A percentile compares a stretch with the other conserved stretches of the same genome.
Evolutionary conservation across 371 early-diverging fungal genomes (phyloP).

Genomic region (Nematocida minor): DNA sequence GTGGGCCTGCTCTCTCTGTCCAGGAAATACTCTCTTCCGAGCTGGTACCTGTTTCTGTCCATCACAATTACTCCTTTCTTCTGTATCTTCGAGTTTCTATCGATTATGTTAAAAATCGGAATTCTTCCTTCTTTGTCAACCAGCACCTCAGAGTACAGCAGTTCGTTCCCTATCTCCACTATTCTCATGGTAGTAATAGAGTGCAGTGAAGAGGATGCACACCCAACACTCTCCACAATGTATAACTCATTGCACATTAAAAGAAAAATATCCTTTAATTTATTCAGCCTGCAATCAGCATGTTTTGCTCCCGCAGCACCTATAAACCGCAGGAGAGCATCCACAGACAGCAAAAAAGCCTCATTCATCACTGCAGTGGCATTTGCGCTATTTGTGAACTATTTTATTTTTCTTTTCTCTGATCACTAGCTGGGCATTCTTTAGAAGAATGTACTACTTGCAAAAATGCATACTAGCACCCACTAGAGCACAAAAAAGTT

Average conservation of each 20-base stretch:
- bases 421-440: too few species aligned
- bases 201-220: neutral
- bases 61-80: conserved; percentile 33
- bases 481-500: too few species aligned
- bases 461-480: too few species aligned
- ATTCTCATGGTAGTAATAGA: conserved; percentile 29
- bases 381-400: too few species aligned
- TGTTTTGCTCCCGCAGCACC: too few species aligned
- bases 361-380: too few species aligned
- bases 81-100: neutral
- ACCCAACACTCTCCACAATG: conserved; percentile 16
- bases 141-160: conserved; percentile 28
- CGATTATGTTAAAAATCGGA: conserved; percentile 21
- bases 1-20: conserved; percentile 2
- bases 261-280: conserved; percentile 16
- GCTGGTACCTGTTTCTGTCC: neutral
- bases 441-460: too few species aligned
- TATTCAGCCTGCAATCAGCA: neutral
- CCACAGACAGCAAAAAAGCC: too few species aligned
- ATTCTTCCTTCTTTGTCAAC: conserved; percentile 30
- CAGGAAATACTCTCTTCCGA: conserved; percentile 20
- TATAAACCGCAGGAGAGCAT: too few species aligned
- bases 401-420: too few species aligned
- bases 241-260: conserved; percentile 26
- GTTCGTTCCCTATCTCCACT: conserved; percentile 22